Percentiles rank a stretch among this genome's conserved stretches.
Evolutionary conservation across 1,139 yeast genomes (phyloP).

Genomic region (Diutina catenulata): DNA sequence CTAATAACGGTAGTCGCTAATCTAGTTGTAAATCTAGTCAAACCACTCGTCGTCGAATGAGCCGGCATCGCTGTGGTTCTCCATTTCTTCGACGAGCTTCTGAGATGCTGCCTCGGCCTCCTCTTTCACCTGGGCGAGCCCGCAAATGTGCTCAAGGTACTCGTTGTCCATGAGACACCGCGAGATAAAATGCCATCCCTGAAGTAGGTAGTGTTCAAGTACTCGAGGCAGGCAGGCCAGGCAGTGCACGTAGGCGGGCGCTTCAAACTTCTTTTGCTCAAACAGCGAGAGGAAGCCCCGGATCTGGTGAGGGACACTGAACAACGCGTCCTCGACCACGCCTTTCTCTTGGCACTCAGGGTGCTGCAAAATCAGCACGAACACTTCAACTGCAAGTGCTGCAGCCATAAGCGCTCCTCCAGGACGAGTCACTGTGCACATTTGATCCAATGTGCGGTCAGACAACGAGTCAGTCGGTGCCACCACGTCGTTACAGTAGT

Average conservation of each 20-base stretch:
- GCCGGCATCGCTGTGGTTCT: constrained; percentile 4
- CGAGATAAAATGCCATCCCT: constrained; percentile 76
- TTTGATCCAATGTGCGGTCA: constrained; percentile 85
- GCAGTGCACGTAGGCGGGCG: constrained; percentile 67
- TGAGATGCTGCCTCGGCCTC: constrained; percentile 54
- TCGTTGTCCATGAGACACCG: constrained; percentile 52
- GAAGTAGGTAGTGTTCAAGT: constrained; percentile 30
- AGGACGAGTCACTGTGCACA: constrained; percentile 97
- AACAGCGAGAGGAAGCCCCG: constrained; percentile 71
- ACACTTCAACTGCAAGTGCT: constrained; percentile 73
- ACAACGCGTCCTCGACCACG: constrained; percentile 33
- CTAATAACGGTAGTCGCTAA: no score
- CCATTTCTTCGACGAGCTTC: not conserved
- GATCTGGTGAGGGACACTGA: constrained; percentile 78
- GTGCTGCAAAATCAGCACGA: constrained; percentile 67
- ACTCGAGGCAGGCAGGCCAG: constrained; percentile 73
- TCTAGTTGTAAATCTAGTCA: no score
- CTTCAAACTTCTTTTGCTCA: constrained; percentile 47
- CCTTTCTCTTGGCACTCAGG: constrained; percentile 37
- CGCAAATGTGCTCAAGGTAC: constrained; percentile 67
- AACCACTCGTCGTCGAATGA: constrained; percentile 5
- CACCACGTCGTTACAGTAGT: constrained; percentile 89
- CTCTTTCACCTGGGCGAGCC: constrained; percentile 59
- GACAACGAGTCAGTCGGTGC: constrained; percentile 83
- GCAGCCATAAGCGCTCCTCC: constrained; percentile 89